phyloP scores from a whole-genome alignment of 768 basidiomycete species.

The Rhodotorula babjevae region DNA sequence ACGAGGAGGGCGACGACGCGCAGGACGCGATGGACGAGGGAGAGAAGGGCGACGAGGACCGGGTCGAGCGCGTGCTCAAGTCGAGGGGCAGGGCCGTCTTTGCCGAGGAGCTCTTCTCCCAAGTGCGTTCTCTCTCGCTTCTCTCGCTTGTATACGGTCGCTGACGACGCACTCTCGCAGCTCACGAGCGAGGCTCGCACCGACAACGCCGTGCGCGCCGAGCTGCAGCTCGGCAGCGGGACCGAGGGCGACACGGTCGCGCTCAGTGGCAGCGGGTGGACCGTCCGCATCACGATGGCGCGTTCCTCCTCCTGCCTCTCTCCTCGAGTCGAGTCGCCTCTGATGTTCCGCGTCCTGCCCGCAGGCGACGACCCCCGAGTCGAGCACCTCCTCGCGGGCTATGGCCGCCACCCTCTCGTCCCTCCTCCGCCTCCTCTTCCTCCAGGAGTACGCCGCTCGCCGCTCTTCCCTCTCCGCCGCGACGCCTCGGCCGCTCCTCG shows the following conservation, averaged over 20 bases:
- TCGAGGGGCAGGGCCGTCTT: conserved; percentile 22
- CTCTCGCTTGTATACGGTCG: no score
- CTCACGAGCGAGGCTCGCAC: conserved; percentile 13
- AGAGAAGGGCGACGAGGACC: not conserved
- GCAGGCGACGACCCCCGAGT: not conserved
- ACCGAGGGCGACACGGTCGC: conserved; percentile 13
- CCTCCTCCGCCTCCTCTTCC: conserved; percentile 32
- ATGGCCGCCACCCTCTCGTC: conserved; percentile 1
- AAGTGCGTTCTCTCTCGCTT: conserved; percentile 8
- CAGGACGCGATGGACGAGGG: conserved; percentile 8
- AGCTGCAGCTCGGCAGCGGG: conserved; percentile 11
- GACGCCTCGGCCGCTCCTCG: conserved; percentile 1
- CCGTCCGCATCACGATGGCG: conserved; percentile 3
- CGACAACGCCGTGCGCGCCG: conserved; percentile 9
- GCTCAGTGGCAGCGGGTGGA: conserved; percentile 11
- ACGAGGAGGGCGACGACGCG: not conserved
- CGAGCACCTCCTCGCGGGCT: not conserved
- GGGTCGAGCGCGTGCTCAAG: conserved; percentile 9
- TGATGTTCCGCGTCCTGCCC: no score
- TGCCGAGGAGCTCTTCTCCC: conserved; percentile 34
- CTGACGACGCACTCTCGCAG: not conserved
- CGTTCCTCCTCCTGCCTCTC: not conserved
- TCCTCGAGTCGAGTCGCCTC: not conserved
- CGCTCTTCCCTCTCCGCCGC: not conserved
- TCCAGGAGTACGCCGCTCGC: conserved; percentile 20